phyloP scores from a whole-genome alignment of 2,329 filamentous ascomycete genomes.

The Ascochyta viciae-villosae region DNA sequence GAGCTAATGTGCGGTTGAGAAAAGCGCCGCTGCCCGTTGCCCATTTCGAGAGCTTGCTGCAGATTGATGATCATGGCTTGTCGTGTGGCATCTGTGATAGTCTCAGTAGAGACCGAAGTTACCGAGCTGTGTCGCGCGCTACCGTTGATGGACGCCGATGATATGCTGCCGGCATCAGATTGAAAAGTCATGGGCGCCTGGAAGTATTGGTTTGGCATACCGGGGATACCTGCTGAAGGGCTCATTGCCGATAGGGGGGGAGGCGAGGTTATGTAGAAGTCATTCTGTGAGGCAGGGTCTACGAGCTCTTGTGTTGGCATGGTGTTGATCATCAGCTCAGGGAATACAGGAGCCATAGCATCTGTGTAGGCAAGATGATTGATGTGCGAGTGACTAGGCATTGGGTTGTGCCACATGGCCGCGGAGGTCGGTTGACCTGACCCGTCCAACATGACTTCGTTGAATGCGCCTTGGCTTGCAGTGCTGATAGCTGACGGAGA shows the following conservation, averaged over 20 bases:
- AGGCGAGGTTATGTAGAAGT: slow-evolving; percentile 80
- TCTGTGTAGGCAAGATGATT: slow-evolving; percentile 74
- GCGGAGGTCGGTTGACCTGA: slow-evolving; percentile 50
- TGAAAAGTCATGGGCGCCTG: slow-evolving; percentile 72
- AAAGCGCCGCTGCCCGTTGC: slow-evolving; percentile 62
- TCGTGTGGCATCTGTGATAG: slow-evolving; percentile 70
- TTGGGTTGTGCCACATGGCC: slow-evolving; percentile 49
- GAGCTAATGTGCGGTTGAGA: slow-evolving; percentile 65
- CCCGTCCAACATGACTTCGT: slow-evolving; percentile 89
- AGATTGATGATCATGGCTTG: slow-evolving; percentile 68
- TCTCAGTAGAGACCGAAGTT: slow-evolving; percentile 67
- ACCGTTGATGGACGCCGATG: slow-evolving; percentile 73
- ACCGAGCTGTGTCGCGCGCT: slow-evolving; percentile 68
- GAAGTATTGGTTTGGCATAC: slow-evolving; percentile 65
- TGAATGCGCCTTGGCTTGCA: slow-evolving; percentile 88
- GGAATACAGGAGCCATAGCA: slow-evolving; percentile 74
- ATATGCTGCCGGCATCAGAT: slow-evolving; percentile 68
- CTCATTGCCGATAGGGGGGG: slow-evolving; percentile 78
- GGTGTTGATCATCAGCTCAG: slow-evolving; percentile 70
- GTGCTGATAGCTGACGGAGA: slow-evolving; percentile 97
- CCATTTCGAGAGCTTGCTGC: slow-evolving; percentile 64
- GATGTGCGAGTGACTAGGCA: slow-evolving; percentile 74
- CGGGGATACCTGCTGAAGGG: slow-evolving; percentile 70
- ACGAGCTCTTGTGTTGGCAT: slow-evolving; percentile 78
- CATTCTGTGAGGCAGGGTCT: slow-evolving; percentile 71